Base-by-base conservation (phyloP, 2,329 filamentous ascomycete species). In the Fusarium xylarioides region DNA sequence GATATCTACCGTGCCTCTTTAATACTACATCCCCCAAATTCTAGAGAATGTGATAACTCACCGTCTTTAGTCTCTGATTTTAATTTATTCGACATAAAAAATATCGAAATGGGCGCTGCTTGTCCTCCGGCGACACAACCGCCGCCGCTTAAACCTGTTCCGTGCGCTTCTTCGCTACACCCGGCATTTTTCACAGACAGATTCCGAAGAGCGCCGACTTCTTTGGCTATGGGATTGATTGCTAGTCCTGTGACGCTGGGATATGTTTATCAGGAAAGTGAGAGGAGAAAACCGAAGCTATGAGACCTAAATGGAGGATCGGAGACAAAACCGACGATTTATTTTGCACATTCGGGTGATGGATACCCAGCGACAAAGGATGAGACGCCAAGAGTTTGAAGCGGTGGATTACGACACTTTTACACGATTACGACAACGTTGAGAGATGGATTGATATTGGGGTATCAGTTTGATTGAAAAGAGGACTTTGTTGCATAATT, bases 111-210 rank as follows among this genome's bases (percentile, higher is more conserved):
- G 71, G 71, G 71, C 21, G 35, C 71, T 35, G 57, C 71, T 21
- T 71, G 71, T 30, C 67, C 71, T 23, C 67, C 71, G 40, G 55
- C 58, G 34, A 49, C 62, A 14, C 76, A 69, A 46, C 69, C 60
- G 32, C 68, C 50, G 61, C 62, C 63, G 35, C 65, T 62, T 11
- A 61, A 59, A 42, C 42, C 42, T 16, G 55, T 60, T n/a, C 67
- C 68, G 53, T 73, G 69, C 79, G 84, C 89, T 15, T 89, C 92
- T 3, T 85, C 85, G 43, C 83, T 89, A 32, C 93, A 95, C 74
- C 93, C 93, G 1, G 92, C 94, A 3, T 95, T 95, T 82, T 94
- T 95, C 82, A 92, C 92, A 1, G 84, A 89, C 35, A 86, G 86
- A 57, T 82, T 93, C 56, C 87, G 87, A 65, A 88, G 86, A 75